Conservation (phyloP, 176 grass and related monocot genomes). For the bread wheat (Triticum aestivum) region IWGSC_CS_RefSeq_v2.1 NC_057796.1:400370653-400371152, state of each 20-base stretch:
- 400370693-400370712: not conserved
- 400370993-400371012: too few species aligned
- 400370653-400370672: not conserved
- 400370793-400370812: not conserved
- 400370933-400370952: too few species aligned
- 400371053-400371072: not conserved
- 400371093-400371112: too few species aligned
- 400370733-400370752: not conserved
- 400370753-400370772: not conserved
- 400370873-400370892: too few species aligned
- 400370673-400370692: not conserved
- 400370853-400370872: too few species aligned
- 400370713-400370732: not conserved
- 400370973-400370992: too few species aligned
- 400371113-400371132: too few species aligned
- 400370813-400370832: not conserved
- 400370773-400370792: not conserved
- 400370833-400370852: too few species aligned
- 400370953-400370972: not conserved
- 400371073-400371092: too few species aligned
- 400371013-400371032: too few species aligned
- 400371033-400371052: not conserved
- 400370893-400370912: too few species aligned
- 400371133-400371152: too few species aligned
- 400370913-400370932: not conserved